These are phyloP conservation scores for Rutstroemia sp. DNA, from an alignment of 2,329 filamentous ascomycete species.

Conservation along the genomic window DNA sequence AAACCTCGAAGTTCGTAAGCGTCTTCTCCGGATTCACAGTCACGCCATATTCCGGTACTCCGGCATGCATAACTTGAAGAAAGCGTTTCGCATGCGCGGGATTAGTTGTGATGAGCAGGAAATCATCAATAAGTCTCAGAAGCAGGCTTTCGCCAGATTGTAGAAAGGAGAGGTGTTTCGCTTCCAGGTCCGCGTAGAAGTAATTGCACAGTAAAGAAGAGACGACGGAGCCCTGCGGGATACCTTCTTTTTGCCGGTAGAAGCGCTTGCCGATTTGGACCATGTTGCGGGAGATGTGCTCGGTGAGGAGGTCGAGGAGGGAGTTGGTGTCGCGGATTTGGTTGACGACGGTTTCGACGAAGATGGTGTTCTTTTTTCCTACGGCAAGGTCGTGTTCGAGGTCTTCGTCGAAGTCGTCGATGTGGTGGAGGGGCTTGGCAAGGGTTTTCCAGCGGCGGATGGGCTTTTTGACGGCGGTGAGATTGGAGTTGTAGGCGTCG, in stretches of 20 bases:
- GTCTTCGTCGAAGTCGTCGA: conserved; percentile 26
- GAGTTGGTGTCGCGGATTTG: conserved; percentile 48
- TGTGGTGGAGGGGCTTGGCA: conserved; percentile 24
- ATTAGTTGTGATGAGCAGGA: conserved; percentile 75
- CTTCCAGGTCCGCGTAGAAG: conserved; percentile 87
- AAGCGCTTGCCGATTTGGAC: conserved; percentile 83
- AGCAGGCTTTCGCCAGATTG: conserved; percentile 53
- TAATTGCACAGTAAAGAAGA: conserved; percentile 88
- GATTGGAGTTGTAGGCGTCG: conserved; percentile 16
- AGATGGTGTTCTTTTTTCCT: conserved; percentile 56
- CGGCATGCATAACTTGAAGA: conserved; percentile 70
- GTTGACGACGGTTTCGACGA: conserved; percentile 62
- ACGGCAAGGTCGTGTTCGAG: conserved; percentile 27
- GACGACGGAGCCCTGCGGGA: conserved; percentile 86
- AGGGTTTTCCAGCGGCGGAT: conserved; percentile 25
- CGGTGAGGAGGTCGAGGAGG: conserved; percentile 61
- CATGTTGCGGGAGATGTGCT: conserved; percentile 80
- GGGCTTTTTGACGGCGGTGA: conserved; percentile 16
- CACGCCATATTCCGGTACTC: conserved; percentile 74
- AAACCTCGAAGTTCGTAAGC: conserved; percentile 72
- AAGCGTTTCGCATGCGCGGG: conserved; percentile 61
- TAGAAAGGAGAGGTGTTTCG: conserved; percentile 60
- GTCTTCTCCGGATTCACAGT: conserved; percentile 71
- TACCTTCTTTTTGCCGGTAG: conserved; percentile 81
- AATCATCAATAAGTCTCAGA: conserved; percentile 84